Base-by-base conservation (phyloP, 1,284 basidiomycete species). In the Naganishia liquefaciens region DNA sequence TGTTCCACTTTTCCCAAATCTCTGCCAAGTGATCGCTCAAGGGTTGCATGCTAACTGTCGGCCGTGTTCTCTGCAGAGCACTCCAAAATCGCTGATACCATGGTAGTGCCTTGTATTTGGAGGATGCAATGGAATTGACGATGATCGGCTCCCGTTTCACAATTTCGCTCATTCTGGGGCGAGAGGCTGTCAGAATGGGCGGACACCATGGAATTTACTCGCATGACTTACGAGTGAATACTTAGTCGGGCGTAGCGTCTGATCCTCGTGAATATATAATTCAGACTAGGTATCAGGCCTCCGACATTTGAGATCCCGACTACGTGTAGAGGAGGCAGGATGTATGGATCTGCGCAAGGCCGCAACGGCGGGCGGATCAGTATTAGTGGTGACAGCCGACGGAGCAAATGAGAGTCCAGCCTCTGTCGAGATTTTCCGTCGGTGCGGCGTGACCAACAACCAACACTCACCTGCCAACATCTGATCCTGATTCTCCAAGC, bases 401-500 rank as follows among this genome's bases (percentile, higher is more conserved):
- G 15, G 23, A 44, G 23, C 19, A 23, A 11, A 19, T 7, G 23
- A 44, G 17, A 19, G 1, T 5, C 43, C 19, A 9, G 43, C 43
- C 9, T 44, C 43, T 23, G 7, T 17, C 19, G 13, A 23, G 19
- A 7, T 19, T n/a, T n/a, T 19, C 6, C 19, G 43, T 44, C 7
- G 19, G 43, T 21, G 4, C 4, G 5, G 10, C n/a, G 11, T 7
- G 46, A 23, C 46, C 19, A 11, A 27, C 33, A 55, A 43, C 13
- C 10, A 7, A 17, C 10, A 60, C 57, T 60, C 57, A 60, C 57
- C 57, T 60, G 57, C 57, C 30, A 60, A 47, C 39, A 46, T 46
- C 33, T 60, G 57, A 50, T 60, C 57, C 46, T 60, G 57, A 25
- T 60, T 60, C 46, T 60, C 57, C 57, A 60, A 40, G 33, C 57